A percentile compares a stretch with the other conserved stretches of the same genome.
Conservation (phyloP, 345 rosid species). For the Hibiscus tridactylites region DNA sequence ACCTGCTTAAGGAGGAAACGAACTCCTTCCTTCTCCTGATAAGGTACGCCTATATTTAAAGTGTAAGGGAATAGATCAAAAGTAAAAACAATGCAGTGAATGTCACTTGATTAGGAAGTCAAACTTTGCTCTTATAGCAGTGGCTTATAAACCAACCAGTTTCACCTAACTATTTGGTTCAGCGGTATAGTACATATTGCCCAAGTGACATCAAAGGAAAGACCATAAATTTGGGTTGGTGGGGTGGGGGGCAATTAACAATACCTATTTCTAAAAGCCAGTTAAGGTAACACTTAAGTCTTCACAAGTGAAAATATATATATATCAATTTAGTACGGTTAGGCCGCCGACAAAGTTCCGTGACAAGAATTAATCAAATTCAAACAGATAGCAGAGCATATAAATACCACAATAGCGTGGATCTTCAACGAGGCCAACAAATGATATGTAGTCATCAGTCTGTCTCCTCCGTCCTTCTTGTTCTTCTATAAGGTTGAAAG, state of each 20-base stretch:
- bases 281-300: neutral
- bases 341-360: constrained; percentile 6
- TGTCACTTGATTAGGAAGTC: constrained; percentile 2
- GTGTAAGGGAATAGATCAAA: neutral
- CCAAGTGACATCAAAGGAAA: neutral
- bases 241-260: neutral
- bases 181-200: neutral
- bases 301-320: neutral
- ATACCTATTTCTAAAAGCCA: neutral
- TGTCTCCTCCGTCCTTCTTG: constrained; percentile 67
- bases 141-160: neutral
- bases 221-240: neutral
- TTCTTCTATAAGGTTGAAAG: constrained; percentile 77
- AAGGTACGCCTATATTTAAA: constrained; percentile 57
- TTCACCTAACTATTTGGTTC: neutral
- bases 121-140: constrained; percentile 13
- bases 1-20: constrained; percentile 88
- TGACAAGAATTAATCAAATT: constrained; percentile 15
- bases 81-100: constrained; percentile 5
- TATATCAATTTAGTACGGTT: neutral
- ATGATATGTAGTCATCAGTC: constrained; percentile 75
- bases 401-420: constrained; percentile 90
- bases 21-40: constrained; percentile 91
- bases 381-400: constrained; percentile 30
- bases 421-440: constrained; percentile 92